Evolutionary conservation across 148 eudicot genomes (phyloP).

Genomic region (Pharnaceum exiguum): DNA sequence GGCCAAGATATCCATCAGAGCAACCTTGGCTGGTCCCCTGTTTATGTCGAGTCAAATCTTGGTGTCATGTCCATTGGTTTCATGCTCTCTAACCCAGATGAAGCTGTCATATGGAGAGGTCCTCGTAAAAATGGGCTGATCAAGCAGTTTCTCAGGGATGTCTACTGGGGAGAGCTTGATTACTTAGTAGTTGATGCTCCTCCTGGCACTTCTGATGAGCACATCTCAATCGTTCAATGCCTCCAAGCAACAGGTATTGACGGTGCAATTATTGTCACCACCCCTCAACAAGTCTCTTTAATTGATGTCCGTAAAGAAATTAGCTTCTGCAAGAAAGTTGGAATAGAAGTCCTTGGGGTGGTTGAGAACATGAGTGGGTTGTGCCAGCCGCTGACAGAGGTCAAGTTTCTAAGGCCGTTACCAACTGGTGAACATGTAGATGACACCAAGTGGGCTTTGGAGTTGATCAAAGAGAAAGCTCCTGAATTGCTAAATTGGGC

Average conservation of each 20-base stretch:
- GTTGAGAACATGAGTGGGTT: slow-evolving; percentile 96
- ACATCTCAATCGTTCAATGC: slow-evolving; percentile 75
- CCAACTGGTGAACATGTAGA: slow-evolving; percentile 48
- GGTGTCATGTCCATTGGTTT: slow-evolving; percentile 97
- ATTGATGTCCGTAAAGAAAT: slow-evolving; percentile 84
- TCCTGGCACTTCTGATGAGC: slow-evolving; percentile 91
- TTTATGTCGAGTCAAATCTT: slow-evolving; percentile 86
- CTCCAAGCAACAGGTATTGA: slow-evolving; percentile 74
- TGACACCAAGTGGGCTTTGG: slow-evolving; percentile 58
- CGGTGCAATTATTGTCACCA: slow-evolving; percentile 86
- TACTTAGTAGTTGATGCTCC: slow-evolving; percentile 91
- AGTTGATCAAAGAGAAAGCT: slow-evolving; percentile 49
- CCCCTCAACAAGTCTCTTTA: slow-evolving; percentile 88
- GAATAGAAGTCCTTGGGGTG: slow-evolving; percentile 69
- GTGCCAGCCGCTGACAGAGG: slow-evolving; percentile 46
- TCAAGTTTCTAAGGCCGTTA: slow-evolving; percentile 43
- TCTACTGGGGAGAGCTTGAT: slow-evolving; percentile 90
- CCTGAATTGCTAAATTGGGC: slow-evolving; percentile 67
- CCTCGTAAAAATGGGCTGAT: slow-evolving; percentile 83
- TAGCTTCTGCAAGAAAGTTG: slow-evolving; percentile 84
- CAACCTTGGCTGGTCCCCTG: slow-evolving; percentile 94
- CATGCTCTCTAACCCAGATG: slow-evolving; percentile 87
- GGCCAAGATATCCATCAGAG: slow-evolving; percentile 95
- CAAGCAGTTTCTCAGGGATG: slow-evolving; percentile 83
- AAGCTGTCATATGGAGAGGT: slow-evolving; percentile 95